Conservation (phyloP, 495 filamentous ascomycete genomes). For the Penicillium longicatenatum region DNA sequence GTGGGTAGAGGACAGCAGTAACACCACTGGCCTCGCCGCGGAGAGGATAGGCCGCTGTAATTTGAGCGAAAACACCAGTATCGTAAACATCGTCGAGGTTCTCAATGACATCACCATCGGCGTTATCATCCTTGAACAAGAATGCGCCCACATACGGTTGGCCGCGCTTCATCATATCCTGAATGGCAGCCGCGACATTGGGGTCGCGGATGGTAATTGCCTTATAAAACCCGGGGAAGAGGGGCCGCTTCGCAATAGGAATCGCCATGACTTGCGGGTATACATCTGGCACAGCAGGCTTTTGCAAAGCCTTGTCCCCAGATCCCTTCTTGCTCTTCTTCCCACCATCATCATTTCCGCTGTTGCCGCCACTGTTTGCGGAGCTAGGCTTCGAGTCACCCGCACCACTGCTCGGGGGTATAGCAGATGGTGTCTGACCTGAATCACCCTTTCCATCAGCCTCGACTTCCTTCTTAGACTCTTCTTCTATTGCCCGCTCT, state of each 20-base stretch:
- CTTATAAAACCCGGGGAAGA: conserved; percentile 99
- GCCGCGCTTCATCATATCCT: conserved; percentile 96
- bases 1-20: conserved; percentile 92
- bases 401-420: conserved; percentile 41
- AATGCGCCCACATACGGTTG: conserved; percentile 98
- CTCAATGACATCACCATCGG: conserved; percentile 88
- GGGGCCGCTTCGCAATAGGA: conserved; percentile 90
- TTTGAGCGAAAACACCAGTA: conserved; percentile 94
- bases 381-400: conserved; percentile 53
- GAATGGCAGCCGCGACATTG: conserved; percentile 83
- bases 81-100: conserved; percentile 88
- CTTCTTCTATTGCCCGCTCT: conserved; percentile 44
- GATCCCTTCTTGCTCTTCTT: conserved; percentile 65
- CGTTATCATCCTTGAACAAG: conserved; percentile 92
- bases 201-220: conserved; percentile 93
- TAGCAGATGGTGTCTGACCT: conserved; percentile 49
- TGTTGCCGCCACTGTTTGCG: conserved; percentile 44
- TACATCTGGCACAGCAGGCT: conserved; percentile 86
- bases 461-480: conserved; percentile 40
- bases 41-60: conserved; percentile 91
- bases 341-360: conserved; percentile 53
- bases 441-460: conserved; percentile 45
- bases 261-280: conserved; percentile 99
- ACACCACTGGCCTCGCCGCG: conserved; percentile 76
- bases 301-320: conserved; percentile 74